Base-by-base conservation (phyloP, 2,329 filamentous ascomycete species). In the Epichloe sp. region DNA sequence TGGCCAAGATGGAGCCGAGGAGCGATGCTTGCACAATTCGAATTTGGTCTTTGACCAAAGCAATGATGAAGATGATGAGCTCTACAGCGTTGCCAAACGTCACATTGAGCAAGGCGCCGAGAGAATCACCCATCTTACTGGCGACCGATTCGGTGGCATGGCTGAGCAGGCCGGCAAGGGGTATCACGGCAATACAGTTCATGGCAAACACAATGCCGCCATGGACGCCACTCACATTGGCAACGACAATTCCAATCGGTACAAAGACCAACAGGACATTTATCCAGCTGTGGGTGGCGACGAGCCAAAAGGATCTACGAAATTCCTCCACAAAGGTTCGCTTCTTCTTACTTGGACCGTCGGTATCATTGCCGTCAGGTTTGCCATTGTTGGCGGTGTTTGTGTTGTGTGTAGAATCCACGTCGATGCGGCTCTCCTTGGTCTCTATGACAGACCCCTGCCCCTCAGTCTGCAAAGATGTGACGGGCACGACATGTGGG, bases 21-120 rank as follows among this genome's bases (percentile, higher is more conserved):
- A 95, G 72, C 0, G 90, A 94, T 14, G 90, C 88, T 68, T 95
- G 90, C 23, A 95, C 90, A 58, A 95, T 91, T 54, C 86, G 82
- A 54, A 95, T 93, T 71, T 95, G 81, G 67, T 88, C 74, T 75
- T 54, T 54, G 7, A 54, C 52, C 43, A 54, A 19, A 26, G 52
- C 52, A 11, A 54, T 54, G 43, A 54, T 54, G 31, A 87, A 88
- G 56, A 89, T 87, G 62, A 89, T 88, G 62, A 89, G 68, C 66
- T 89, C 85, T 23, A 88, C 85, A 21, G 85, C 83, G 64, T 89
- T 88, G 58, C 85, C 84, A 69, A 88, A 87, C 8, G 84, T 87
- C 54, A 88, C 81, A 60, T 88, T 88, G 63, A 88, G 76, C 59
- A 88, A 66, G 36, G 85, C 84, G 51, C 84, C 84, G 44, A 87